Evolutionary conservation across 1,284 basidiomycete species (phyloP).

Genomic region (Ustilago bromivora): DNA sequence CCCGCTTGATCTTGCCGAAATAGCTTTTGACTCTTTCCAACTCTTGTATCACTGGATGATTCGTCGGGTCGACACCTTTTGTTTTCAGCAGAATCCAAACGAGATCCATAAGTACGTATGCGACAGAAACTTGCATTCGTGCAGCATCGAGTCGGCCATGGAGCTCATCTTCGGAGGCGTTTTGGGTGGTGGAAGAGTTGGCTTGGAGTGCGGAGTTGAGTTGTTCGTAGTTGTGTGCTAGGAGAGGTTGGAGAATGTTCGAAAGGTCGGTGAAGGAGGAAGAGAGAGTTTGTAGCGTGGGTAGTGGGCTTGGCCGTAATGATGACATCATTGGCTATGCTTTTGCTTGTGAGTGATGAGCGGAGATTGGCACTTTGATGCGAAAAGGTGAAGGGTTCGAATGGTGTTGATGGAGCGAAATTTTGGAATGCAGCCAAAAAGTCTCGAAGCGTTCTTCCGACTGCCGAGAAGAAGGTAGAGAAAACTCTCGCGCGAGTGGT

Average conservation of each 20-base stretch:
- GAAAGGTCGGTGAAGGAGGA: conserved; percentile 33
- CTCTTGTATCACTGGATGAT: conserved; percentile 56
- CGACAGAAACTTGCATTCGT: conserved; percentile 50
- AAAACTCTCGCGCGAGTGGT: conserved; percentile 30
- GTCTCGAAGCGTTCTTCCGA: conserved; percentile 13
- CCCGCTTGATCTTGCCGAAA: conserved; percentile 56
- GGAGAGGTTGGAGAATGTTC: conserved; percentile 29
- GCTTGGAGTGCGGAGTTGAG: conserved; percentile 37
- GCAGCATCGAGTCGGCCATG: conserved; percentile 56
- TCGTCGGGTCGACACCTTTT: conserved; percentile 51
- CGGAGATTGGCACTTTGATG: neutral
- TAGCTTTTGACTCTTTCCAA: conserved; percentile 60
- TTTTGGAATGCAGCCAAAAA: conserved; percentile 21
- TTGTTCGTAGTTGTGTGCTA: conserved; percentile 30
- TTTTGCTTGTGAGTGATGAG: conserved; percentile 2
- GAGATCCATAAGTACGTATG: conserved; percentile 59
- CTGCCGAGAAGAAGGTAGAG: conserved; percentile 18
- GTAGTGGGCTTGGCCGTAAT: conserved; percentile 40
- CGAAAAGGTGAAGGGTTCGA: neutral
- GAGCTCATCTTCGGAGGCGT: conserved; percentile 30
- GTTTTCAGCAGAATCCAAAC: conserved; percentile 62
- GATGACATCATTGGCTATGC: conserved; percentile 37
- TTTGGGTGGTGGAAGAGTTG: conserved; percentile 10
- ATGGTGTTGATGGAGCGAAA: conserved; percentile 27
- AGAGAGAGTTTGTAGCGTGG: conserved; percentile 31